A percentile compares a stretch with the other conserved stretches of the same genome.
Conservation (phyloP, 345 rosid species). For the Rhodomyrtus tomentosa region DNA sequence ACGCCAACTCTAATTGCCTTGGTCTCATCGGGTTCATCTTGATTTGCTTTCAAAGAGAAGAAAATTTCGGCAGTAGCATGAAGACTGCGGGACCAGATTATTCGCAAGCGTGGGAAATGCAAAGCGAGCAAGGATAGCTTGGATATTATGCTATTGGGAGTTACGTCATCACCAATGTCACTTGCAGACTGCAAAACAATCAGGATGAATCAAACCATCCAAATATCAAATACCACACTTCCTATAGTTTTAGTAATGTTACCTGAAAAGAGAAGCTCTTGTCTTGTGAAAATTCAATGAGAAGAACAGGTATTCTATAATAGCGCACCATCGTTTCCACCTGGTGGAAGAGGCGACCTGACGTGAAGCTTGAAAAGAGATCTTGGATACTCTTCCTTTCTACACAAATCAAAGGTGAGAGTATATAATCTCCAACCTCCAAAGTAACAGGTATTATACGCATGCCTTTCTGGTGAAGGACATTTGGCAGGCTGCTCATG, state of each 20-base stretch:
- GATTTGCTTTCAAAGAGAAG: constrained; percentile 75
- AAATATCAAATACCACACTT: background rate
- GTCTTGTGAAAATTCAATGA: constrained; percentile 95
- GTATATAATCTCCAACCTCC: constrained; percentile 93
- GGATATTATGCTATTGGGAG: constrained; percentile 83
- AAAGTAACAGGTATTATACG: constrained; percentile 79
- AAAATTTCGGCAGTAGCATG: constrained; percentile 95
- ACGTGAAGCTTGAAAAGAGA: constrained; percentile 88
- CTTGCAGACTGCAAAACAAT: constrained; percentile 59
- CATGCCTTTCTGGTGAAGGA: constrained; percentile 95
- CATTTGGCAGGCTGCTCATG: constrained; percentile 99
- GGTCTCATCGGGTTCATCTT: constrained; percentile 82
- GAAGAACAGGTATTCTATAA: constrained; percentile 89
- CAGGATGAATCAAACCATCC: constrained; percentile 1
- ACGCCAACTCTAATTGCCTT: constrained; percentile 87
- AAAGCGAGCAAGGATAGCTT: constrained; percentile 84
- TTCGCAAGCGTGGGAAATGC: constrained; percentile 85
- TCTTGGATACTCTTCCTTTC: constrained; percentile 96
- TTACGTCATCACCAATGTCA: constrained; percentile 93
- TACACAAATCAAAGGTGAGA: constrained; percentile 78
- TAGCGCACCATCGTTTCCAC: constrained; percentile 87
- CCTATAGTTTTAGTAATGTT: background rate
- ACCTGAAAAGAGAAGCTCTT: constrained; percentile 99
- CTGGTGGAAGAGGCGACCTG: constrained; percentile 93
- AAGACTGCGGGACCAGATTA: constrained; percentile 93